Conservation (phyloP, 1,139 yeast genomes). For the Hansenula sp. region DNA sequence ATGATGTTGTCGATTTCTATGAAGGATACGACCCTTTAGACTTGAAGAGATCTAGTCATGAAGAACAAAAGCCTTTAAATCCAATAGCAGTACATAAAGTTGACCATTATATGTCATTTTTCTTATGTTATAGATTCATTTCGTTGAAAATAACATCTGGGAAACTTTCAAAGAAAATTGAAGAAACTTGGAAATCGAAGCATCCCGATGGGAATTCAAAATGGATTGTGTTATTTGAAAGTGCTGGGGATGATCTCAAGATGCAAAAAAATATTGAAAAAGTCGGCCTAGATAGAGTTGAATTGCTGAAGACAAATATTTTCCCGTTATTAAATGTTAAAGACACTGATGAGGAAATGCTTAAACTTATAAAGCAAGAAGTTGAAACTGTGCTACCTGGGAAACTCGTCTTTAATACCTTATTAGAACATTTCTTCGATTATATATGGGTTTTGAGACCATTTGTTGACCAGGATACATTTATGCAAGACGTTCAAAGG, state of each 20-base stretch:
- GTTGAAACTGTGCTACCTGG: conserved; percentile 1
- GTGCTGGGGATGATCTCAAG: conserved; percentile 7
- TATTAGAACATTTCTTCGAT: not conserved
- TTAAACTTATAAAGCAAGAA: not conserved
- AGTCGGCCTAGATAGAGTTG: conserved; percentile 10
- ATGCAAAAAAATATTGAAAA: conserved; percentile 6
- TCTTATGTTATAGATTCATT: conserved; percentile 12
- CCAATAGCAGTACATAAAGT: conserved; percentile 9
- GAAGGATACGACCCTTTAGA: conserved; percentile 8
- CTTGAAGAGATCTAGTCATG: conserved; percentile 7
- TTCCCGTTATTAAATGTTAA: conserved; percentile 5
- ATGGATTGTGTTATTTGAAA: conserved; percentile 15
- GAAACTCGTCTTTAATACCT: not conserved
- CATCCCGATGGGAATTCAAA: conserved; percentile 16
- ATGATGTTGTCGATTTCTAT: conserved; percentile 13
- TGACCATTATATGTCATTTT: conserved; percentile 17
- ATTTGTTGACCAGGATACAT: conserved; percentile 1
- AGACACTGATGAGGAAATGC: conserved; percentile 2
- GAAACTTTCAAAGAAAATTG: not conserved
- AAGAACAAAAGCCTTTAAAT: conserved; percentile 16
- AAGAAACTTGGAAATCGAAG: conserved; percentile 12
- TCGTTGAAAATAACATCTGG: conserved; percentile 3
- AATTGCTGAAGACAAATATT: not conserved
- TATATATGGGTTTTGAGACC: conserved; percentile 3
- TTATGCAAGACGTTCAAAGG: not conserved